These are phyloP conservation scores for Xylariaceae sp. DNA, from an alignment of 2,329 filamentous ascomycete species.

Conservation along the genomic window DNA sequence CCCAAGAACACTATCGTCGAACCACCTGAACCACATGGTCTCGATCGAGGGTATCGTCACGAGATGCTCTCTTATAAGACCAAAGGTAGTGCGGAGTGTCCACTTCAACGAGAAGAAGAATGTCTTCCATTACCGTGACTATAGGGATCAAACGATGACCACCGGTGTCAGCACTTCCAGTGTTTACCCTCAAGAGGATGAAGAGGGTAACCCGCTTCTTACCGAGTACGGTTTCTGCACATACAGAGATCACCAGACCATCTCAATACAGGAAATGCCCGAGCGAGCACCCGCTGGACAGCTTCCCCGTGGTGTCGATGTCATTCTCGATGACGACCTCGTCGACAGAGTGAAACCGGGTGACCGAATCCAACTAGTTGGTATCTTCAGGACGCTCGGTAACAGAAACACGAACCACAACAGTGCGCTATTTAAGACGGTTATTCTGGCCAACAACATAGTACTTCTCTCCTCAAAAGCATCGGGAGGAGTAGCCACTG, in stretches of 20 bases:
- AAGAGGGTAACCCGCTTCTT: constrained; percentile 82
- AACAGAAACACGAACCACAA: constrained; percentile 88
- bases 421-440: constrained; percentile 89
- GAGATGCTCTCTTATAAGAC: constrained; percentile 87
- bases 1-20: constrained; percentile 82
- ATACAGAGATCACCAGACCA: constrained; percentile 93
- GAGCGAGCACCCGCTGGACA: constrained; percentile 93
- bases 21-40: constrained; percentile 92
- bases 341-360: constrained; percentile 94
- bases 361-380: constrained; percentile 94
- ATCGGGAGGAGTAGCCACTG: constrained; percentile 85
- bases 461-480: constrained; percentile 94
- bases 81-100: constrained; percentile 97
- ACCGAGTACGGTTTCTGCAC: constrained; percentile 96
- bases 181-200: constrained; percentile 91
- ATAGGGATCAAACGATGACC: constrained; percentile 96
- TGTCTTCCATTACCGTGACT: constrained; percentile 83
- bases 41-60: constrained; percentile 97
- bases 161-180: constrained; percentile 83
- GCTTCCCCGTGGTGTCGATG: constrained; percentile 89
- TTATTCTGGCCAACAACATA: constrained; percentile 90
- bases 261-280: constrained; percentile 99
- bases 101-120: constrained; percentile 88
- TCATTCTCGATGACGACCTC: constrained; percentile 93
- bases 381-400: constrained; percentile 87